These are phyloP conservation scores for Iodosphaeria phyllophila DNA, from an alignment of 2,329 filamentous ascomycete genomes.

Conservation along the genomic window DNA sequence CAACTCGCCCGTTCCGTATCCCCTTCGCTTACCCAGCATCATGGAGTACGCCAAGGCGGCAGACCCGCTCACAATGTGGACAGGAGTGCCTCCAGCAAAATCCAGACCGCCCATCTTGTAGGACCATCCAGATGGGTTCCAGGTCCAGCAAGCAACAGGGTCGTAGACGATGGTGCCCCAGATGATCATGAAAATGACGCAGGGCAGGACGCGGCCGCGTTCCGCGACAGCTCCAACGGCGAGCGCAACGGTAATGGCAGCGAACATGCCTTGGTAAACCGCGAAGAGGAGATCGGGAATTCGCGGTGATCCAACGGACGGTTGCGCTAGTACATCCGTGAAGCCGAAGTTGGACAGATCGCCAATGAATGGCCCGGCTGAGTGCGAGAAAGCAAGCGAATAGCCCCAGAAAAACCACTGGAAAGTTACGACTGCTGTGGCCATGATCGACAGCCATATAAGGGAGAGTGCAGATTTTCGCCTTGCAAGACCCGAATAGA, in stretches of 20 bases:
- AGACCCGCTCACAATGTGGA: conserved; percentile 70
- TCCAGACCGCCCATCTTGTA: conserved; percentile 65
- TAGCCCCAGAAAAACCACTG: conserved; percentile 96
- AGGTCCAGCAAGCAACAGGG: conserved; percentile 87
- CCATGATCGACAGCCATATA: conserved; percentile 83
- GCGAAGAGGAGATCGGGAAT: conserved; percentile 75
- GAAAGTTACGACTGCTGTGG: conserved; percentile 65
- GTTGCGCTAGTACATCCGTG: conserved; percentile 52
- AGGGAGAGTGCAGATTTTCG: conserved; percentile 78
- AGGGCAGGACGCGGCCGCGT: conserved; percentile 72
- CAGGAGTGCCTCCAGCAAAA: conserved; percentile 78
- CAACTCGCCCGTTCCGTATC: conserved; percentile 71
- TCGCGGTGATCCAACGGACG: conserved; percentile 52
- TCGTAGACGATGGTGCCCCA: conserved; percentile 87
- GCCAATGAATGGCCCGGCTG: conserved; percentile 57
- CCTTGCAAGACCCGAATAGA: conserved; percentile 79
- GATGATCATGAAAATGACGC: conserved; percentile 81
- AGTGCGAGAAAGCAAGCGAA: conserved; percentile 65
- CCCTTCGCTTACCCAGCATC: conserved; percentile 72
- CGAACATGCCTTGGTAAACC: conserved; percentile 79
- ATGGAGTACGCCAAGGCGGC: conserved; percentile 73
- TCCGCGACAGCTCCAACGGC: conserved; percentile 75
- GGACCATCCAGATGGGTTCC: conserved; percentile 71
- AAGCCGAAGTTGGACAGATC: conserved; percentile 67
- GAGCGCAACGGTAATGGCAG: conserved; percentile 68